phyloP scores from a whole-genome alignment of 768 basidiomycete species.

The Krasilnikovozyma curviuscula region DNA sequence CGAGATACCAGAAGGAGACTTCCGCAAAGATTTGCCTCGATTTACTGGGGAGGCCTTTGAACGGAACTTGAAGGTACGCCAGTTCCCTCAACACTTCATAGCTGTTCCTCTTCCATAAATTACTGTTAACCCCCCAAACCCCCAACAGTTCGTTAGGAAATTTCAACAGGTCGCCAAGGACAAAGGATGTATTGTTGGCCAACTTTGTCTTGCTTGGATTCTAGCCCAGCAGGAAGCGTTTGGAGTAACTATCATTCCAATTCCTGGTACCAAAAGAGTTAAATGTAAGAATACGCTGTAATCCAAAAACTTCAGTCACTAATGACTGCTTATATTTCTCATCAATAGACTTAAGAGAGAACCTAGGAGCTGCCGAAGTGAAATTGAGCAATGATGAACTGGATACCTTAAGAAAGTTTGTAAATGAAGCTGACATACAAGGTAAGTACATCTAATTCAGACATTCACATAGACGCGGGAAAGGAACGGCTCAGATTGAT shows the following conservation, averaged over 20 bases:
- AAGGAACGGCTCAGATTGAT: no score
- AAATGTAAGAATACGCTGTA: background rate
- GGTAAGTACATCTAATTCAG: no score
- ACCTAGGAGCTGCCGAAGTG: background rate
- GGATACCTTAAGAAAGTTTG: background rate
- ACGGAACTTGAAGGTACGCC: constrained; percentile 5
- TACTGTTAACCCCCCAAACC: no score
- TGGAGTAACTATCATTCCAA: no score
- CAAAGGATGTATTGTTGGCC: background rate
- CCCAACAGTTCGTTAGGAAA: no score
- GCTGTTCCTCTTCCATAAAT: background rate
- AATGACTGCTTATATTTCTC: background rate
- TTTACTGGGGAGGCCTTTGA: constrained; percentile 6
- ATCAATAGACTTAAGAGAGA: constrained; percentile 1
- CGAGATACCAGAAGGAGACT: constrained; percentile 8
- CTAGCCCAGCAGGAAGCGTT: constrained; percentile 4
- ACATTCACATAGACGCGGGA: no score
- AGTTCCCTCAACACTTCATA: background rate
- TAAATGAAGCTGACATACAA: no score
- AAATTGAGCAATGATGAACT: constrained; percentile 3
- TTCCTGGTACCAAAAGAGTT: constrained; percentile 5
- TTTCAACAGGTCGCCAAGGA: background rate
- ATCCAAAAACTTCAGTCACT: no score
- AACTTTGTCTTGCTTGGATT: constrained; percentile 8
- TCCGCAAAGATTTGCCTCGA: constrained; percentile 1